These are phyloP conservation scores for Dipodascopsis uninucleata DNA, from an alignment of 805 yeast genomes.

Conservation along the genomic window DNA sequence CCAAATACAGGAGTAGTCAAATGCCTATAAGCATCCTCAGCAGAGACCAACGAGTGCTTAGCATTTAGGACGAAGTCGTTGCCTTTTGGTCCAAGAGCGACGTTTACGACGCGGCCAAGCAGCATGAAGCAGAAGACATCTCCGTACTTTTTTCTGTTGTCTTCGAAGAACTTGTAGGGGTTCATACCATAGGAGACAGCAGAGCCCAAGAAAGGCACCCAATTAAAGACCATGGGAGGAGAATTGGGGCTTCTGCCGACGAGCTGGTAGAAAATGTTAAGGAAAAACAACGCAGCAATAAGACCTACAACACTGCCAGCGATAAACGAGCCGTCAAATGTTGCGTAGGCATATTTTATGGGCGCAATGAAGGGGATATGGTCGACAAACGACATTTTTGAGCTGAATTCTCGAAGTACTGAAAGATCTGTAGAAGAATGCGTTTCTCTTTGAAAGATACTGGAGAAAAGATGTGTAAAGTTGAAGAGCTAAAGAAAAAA, in stretches of 20 bases:
- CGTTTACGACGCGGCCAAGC: slow-evolving; percentile 91
- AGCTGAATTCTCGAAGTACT: no score
- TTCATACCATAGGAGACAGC: slow-evolving; percentile 86
- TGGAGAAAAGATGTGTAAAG: no score
- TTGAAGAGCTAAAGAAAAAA: no score
- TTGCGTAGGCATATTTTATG: no score
- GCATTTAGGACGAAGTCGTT: slow-evolving; percentile 95
- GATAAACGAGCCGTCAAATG: no score
- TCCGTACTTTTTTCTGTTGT: slow-evolving; percentile 77
- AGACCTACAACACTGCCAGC: no score
- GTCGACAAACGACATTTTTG: no score
- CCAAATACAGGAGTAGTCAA: slow-evolving; percentile 99
- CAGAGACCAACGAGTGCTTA: slow-evolving; percentile 82
- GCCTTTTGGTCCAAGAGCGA: slow-evolving; percentile 94
- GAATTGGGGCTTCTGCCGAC: slow-evolving; percentile 51
- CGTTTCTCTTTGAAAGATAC: no score
- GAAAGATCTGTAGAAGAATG: no score
- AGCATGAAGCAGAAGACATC: slow-evolving; percentile 88
- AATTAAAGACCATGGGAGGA: slow-evolving; percentile 85
- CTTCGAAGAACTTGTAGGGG: slow-evolving; percentile 84
- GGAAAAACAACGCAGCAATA: slow-evolving; percentile 4
- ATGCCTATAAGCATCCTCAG: slow-evolving; percentile 93
- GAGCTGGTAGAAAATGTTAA: slow-evolving; percentile 38
- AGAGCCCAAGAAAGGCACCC: slow-evolving; percentile 95
- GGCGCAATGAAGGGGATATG: no score